A percentile compares a stretch with the other conserved stretches of the same genome.
These are phyloP conservation scores for Stagonosporopsis chrysanthemi DNA, from an alignment of 2,329 filamentous ascomycete species.

Conservation along the genomic window DNA sequence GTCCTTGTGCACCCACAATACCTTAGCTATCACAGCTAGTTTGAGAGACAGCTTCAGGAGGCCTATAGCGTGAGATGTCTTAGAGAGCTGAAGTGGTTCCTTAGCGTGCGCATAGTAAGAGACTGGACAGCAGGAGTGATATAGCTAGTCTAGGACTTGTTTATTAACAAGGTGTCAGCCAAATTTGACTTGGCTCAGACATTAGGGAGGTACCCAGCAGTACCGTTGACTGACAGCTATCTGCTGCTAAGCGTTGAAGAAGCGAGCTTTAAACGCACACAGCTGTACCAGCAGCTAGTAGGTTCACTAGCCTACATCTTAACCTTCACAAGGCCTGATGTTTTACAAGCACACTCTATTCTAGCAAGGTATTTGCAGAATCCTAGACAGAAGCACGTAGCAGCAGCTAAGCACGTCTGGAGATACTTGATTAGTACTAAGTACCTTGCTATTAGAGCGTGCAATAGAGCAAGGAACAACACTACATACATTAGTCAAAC, in stretches of 20 bases:
- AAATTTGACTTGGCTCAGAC: conserved; percentile 19
- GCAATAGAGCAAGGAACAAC: background rate
- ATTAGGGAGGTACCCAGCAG: too few relatives aligned
- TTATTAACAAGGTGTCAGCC: conserved; percentile 23
- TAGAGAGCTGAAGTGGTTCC: too few relatives aligned
- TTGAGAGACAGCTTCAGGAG: too few relatives aligned
- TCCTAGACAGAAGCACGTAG: too few relatives aligned
- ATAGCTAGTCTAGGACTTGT: too few relatives aligned
- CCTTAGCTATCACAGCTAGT: background rate
- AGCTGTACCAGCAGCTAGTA: conserved; percentile 24
- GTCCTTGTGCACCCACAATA: conserved; percentile 12
- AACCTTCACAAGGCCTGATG: conserved; percentile 20
- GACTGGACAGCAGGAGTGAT: too few relatives aligned
- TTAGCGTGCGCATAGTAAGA: too few relatives aligned
- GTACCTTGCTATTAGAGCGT: conserved; percentile 12
- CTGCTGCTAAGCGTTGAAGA: conserved; percentile 1
- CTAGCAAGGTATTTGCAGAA: conserved; percentile 22
- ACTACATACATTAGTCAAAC: conserved; percentile 1
- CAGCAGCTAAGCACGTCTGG: too few relatives aligned
- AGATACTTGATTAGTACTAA: too few relatives aligned
- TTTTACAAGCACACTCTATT: conserved; percentile 16
- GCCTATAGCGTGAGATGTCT: too few relatives aligned
- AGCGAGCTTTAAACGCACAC: conserved; percentile 9
- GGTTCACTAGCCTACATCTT: conserved; percentile 25
- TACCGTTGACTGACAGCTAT: conserved; percentile 1